A percentile compares a stretch with the other conserved stretches of the same genome.
Evolutionary conservation across 805 yeast species (phyloP).

Genomic region (Lachancea waltii): DNA sequence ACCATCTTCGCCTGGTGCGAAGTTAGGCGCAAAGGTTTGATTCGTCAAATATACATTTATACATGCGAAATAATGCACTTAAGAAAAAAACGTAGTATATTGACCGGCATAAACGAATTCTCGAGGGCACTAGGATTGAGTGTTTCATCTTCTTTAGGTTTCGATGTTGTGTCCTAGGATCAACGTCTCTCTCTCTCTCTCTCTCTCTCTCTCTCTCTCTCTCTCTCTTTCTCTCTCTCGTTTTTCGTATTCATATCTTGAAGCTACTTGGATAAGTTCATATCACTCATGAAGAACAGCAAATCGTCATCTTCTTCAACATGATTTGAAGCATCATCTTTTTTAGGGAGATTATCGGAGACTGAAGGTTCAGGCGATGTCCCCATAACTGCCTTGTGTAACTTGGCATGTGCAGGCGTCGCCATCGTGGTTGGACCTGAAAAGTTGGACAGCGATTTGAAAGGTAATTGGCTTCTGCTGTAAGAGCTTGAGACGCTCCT

Average conservation of each 20-base stretch:
- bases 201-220: too few relatives aligned
- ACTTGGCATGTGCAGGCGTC: conserved; percentile 30
- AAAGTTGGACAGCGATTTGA: conserved; percentile 24
- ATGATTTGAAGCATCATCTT: conserved; percentile 30
- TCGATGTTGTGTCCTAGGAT: too few relatives aligned
- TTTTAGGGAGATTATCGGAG: conserved; percentile 9
- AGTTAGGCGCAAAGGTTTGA: background rate
- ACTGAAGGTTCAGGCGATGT: conserved; percentile 3
- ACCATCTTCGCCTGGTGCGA: background rate
- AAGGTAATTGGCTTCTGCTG: conserved; percentile 20
- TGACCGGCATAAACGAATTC: too few relatives aligned
- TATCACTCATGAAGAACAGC: conserved; percentile 68
- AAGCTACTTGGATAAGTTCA: conserved; percentile 40
- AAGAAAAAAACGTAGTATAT: too few relatives aligned
- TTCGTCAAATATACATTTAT: background rate
- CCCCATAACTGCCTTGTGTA: conserved; percentile 19
- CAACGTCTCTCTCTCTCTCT: too few relatives aligned
- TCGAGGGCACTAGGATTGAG: too few relatives aligned
- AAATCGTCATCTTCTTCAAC: conserved; percentile 60
- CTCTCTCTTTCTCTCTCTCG: background rate
- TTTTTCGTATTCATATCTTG: background rate
- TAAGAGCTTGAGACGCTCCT: conserved; percentile 27
- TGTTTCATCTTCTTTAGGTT: too few relatives aligned
- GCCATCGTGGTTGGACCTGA: conserved; percentile 31
- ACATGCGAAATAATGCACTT: too few relatives aligned